These are phyloP conservation scores for Posidonia australis DNA, from an alignment of 106 monocot species.

Conservation along the genomic window DNA sequence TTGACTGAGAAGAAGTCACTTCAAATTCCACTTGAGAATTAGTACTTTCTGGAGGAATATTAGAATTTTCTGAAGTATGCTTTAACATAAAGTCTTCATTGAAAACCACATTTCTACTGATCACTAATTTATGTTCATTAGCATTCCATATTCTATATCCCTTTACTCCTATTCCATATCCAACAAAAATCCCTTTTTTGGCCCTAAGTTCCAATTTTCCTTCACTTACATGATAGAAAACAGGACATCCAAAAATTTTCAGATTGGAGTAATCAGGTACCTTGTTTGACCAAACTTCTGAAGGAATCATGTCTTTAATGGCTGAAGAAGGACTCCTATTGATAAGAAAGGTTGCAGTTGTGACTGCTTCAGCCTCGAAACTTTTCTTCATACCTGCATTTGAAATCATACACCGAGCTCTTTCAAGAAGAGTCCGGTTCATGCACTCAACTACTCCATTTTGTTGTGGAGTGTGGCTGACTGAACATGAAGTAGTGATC, in stretches of 20 bases:
- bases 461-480: not conserved
- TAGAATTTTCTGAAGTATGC: too few relatives aligned
- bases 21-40: too few relatives aligned
- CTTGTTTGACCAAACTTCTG: not conserved
- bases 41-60: too few relatives aligned
- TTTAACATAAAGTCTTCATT: too few relatives aligned
- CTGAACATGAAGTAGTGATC: too few relatives aligned
- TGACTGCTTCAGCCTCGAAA: not conserved
- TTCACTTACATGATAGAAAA: not conserved
- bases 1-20: too few relatives aligned
- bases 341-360: not conserved
- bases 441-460: not conserved
- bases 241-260: not conserved
- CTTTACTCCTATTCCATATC: not conserved
- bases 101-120: too few relatives aligned
- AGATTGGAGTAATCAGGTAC: not conserved
- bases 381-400: not conserved
- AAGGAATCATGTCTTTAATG: not conserved
- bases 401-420: not conserved
- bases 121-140: too few relatives aligned
- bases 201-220: not conserved
- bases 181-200: not conserved
- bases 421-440: not conserved
- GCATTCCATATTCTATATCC: not conserved
- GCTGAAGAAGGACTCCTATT: not conserved